phyloP scores from a whole-genome alignment of 345 rosid genomes.

The Bretschneidera sinensis region DNA sequence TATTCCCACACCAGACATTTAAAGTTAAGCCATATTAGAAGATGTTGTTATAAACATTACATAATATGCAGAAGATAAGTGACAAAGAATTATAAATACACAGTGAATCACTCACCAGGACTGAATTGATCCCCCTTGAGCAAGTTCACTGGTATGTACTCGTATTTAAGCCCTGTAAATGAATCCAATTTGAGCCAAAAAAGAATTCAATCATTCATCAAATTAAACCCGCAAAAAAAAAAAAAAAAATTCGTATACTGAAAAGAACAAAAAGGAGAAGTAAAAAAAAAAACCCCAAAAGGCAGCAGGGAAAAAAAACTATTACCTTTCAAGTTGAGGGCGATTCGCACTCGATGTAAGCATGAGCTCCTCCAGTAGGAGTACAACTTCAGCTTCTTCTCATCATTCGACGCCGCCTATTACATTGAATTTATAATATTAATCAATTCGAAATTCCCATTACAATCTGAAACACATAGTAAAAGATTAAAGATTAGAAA shows the following conservation, averaged over 20 bases:
- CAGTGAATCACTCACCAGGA: constrained; percentile 37
- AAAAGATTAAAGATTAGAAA: too few relatives aligned
- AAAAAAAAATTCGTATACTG: not conserved
- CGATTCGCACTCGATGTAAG: constrained; percentile 66
- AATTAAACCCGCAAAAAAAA: not conserved
- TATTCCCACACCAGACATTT: too few relatives aligned
- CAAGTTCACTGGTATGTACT: constrained; percentile 59
- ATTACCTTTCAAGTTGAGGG: constrained; percentile 71
- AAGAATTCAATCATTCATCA: not conserved
- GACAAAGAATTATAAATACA: too few relatives aligned
- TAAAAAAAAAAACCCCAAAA: not conserved
- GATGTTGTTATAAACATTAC: too few relatives aligned
- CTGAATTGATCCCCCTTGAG: constrained; percentile 48
- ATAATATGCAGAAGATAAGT: too few relatives aligned
- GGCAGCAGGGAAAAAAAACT: too few relatives aligned
- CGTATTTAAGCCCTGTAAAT: constrained; percentile 55
- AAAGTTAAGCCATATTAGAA: too few relatives aligned
- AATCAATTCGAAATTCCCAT: not conserved
- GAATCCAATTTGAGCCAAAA: constrained; percentile 1
- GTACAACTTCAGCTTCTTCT: constrained; percentile 39
- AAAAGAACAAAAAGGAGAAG: not conserved
- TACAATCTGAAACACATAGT: too few relatives aligned
- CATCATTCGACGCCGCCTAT: constrained; percentile 15
- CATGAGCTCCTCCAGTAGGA: constrained; percentile 80
- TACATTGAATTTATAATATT: not conserved